phyloP scores from a whole-genome alignment of 2,329 filamentous ascomycete species.

The Arthrobotrys entomopaga region DNA sequence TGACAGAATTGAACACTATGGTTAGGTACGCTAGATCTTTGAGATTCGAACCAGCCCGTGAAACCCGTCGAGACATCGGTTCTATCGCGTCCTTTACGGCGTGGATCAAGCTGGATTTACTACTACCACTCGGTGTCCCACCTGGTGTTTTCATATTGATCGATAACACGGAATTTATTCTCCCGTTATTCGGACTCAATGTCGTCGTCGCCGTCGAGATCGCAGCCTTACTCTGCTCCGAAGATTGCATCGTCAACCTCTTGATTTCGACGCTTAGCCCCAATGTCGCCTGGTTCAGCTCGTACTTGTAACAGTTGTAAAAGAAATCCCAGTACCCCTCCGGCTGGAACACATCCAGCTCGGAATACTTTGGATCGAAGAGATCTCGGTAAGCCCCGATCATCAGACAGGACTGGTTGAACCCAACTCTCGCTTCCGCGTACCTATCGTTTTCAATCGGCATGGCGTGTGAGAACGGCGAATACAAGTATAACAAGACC shows the following conservation, averaged over 20 bases:
- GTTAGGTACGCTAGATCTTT: neutral
- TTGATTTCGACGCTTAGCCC: neutral
- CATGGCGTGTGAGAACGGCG: neutral
- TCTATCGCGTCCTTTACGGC: neutral
- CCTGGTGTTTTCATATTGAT: neutral
- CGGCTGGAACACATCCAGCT: neutral
- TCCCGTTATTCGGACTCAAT: no score
- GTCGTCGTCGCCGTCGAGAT: neutral
- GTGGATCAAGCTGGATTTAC: constrained; percentile 1
- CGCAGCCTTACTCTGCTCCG: neutral
- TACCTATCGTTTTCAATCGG: neutral
- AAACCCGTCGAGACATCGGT: neutral
- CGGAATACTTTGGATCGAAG: constrained; percentile 3
- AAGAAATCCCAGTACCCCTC: neutral
- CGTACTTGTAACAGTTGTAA: constrained; percentile 3
- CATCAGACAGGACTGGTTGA: neutral
- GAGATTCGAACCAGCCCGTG: neutral
- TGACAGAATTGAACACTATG: neutral
- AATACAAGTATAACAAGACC: neutral
- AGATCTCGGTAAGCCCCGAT: constrained; percentile 2
- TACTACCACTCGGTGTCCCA: neutral
- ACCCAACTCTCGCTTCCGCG: neutral
- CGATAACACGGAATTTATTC: no score
- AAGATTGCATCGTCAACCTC: no score
- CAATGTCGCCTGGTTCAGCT: neutral